Evolutionary conservation across 306 rosid species (phyloP), one percentile per base, ranked within the genome.

Genomic region (Casuarina equisetifolia): DNA sequence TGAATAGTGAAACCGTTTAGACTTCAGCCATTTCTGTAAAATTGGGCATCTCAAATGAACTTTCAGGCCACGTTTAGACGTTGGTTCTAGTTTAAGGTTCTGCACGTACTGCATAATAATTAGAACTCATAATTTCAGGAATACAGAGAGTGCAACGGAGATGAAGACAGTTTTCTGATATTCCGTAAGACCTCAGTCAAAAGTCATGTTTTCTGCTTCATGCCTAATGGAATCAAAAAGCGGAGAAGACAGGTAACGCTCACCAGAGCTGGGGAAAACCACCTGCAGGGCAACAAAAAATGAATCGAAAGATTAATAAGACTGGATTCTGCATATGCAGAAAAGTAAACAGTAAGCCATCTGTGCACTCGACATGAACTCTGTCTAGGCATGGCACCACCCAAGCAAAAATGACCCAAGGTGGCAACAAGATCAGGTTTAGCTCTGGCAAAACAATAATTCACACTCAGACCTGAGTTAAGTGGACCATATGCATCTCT

Each of bases 201-300:
- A 20, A 32, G 84, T 69, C 90, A 92, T 84, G 72, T 86, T 86
- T 80, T 90, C 90, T 9, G 87, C 97, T 76, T 90, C 88, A 11
- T 68, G 88, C 76, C 89, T 83, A 36, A 83, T 38, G 79, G 92
- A 83, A 76, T 89, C 93, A 50, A 91, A 91, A 52, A 91, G 79
- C 38, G 62, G 53, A 8, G 89, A 48, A 42, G 92, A 91, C 72
- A 89, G 73, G 74, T 89, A 88, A 43, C 90, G 92, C 79, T 89
- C 97, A 66, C 93, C 97, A 44, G 58, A 83, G 72, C 90, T 89
- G 35, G 97, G 91, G 63, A 91, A 88, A 39, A 89, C 32, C 67
- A 72, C 89, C 92, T 91, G 78, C 77, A 72, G 11, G 52, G 5
- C 8, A 66, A 66, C 40, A 12, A 17, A 66, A 66, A 66, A 39